Percentiles rank a stretch among this genome's conserved stretches.
Evolutionary conservation across 2,329 filamentous ascomycete species (phyloP).

Genomic region (Botrytis deweyae): DNA sequence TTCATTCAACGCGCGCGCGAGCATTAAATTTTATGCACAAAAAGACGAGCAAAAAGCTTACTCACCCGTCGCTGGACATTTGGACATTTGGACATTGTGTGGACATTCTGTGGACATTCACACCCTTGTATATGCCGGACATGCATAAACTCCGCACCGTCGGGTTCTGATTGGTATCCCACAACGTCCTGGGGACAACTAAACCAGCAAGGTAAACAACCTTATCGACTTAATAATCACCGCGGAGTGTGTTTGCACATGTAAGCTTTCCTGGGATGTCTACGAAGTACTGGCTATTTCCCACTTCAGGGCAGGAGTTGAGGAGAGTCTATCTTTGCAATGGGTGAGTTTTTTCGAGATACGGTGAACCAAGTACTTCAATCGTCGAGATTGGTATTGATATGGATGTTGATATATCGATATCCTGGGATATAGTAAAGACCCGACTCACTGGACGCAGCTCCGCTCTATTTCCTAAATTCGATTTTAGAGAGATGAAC

Average conservation of each 20-base stretch:
- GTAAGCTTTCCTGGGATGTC: neutral
- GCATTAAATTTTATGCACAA: neutral
- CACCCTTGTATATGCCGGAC: slow-evolving; percentile 5
- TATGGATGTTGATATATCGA: neutral
- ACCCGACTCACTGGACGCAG: neutral
- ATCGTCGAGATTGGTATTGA: neutral
- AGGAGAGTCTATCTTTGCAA: neutral
- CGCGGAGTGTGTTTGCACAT: neutral
- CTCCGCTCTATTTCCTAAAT: neutral
- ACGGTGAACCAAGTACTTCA: neutral
- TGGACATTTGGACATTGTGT: too few relatives aligned
- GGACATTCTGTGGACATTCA: neutral
- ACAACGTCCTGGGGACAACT: neutral
- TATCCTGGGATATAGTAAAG: neutral
- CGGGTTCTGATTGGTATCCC: neutral
- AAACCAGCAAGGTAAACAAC: neutral
- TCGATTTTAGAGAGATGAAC: neutral
- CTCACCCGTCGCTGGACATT: neutral
- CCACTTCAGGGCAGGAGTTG: neutral
- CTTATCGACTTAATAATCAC: neutral
- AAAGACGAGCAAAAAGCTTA: neutral
- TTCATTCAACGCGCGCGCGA: neutral
- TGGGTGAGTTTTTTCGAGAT: neutral
- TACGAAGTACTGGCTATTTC: neutral
- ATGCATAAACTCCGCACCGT: slow-evolving; percentile 6